Conservation (phyloP, 352 stramenopile species). For the Phytophthora hibernalis region DNA sequence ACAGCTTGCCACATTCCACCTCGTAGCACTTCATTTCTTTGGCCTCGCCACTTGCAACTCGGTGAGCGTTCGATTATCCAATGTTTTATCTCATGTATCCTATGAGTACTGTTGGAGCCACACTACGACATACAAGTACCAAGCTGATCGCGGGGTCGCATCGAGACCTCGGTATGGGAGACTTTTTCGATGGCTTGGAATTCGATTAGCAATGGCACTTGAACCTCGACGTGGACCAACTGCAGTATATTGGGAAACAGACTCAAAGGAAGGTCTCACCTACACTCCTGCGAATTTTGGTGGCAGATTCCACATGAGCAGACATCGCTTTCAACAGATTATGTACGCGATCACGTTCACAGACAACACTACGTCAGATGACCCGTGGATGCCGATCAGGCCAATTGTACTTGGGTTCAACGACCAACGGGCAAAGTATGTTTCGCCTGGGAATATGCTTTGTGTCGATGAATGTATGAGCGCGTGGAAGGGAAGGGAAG, state of each 20-base stretch:
- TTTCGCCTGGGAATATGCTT: background rate
- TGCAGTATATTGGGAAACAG: background rate
- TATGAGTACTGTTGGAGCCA: background rate
- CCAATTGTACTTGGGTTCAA: background rate
- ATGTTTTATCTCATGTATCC: background rate
- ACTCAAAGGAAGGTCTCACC: background rate
- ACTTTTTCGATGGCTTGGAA: background rate
- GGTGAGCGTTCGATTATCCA: background rate
- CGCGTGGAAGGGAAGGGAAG: background rate
- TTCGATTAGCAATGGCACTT: background rate
- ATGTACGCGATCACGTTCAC: too few species aligned
- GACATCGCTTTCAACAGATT: background rate
- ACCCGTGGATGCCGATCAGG: background rate
- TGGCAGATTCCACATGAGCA: background rate
- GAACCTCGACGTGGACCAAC: background rate
- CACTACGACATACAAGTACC: background rate
- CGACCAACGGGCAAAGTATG: background rate
- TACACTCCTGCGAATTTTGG: background rate
- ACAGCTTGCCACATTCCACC: background rate
- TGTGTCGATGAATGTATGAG: background rate
- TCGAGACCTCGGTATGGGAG: background rate
- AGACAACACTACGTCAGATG: background rate
- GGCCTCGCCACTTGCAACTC: too few species aligned
- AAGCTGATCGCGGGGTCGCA: background rate
- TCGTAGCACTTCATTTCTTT: too few species aligned